Base-by-base conservation (phyloP, 441 rosid genomes). In the Geranium incanum region DNA sequence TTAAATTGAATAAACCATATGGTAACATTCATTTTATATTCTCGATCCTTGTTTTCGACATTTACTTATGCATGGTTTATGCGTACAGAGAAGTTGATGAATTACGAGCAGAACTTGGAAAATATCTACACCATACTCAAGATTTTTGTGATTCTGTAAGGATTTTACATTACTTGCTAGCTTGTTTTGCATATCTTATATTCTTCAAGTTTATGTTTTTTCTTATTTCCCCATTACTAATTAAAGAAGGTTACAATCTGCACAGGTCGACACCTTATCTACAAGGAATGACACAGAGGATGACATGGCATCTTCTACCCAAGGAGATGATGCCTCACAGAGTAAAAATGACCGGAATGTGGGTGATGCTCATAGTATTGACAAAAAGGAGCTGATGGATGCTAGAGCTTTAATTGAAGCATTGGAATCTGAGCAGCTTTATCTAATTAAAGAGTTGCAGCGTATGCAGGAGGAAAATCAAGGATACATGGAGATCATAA, bases 61-160 rank as follows among this genome's bases (percentile, higher is more conserved):
- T 55, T 55, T 55, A 19, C 9, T 55, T 16, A 16, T 55, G 62
- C 1, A 16, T 55, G 21, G 23, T 55, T 15, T 55, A 23, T 80
- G 43, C 38, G 66, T 79, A 74, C 91, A 93, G 98, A 80, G 91
- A 93, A 81, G 84, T 93, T 70, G 86, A 87, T 78, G 93, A 84
- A 67, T 72, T 88, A 50, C 87, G 74, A 68, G 74, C 60, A 71
- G 86, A 85, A 81, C 79, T 86, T 75, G 73, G 83, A 72, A 86
- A 81, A 69, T 74, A 72, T 80, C 75, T 84, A 75, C 81, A 77
- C 74, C 68, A 73, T 60, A 84, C 76, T 73, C 86, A 82, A 72
- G 77, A 71, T 66, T 80, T 78, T 50, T 74, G 75, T 45, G 81
- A 85, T 50, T 78, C 80, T 72, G 92, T 88, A 86, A 86, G 94